A percentile compares a stretch with the other conserved stretches of the same genome.
Evolutionary conservation across 257 asterid species (phyloP).

Genomic region (Craterostigma plantagineum): DNA sequence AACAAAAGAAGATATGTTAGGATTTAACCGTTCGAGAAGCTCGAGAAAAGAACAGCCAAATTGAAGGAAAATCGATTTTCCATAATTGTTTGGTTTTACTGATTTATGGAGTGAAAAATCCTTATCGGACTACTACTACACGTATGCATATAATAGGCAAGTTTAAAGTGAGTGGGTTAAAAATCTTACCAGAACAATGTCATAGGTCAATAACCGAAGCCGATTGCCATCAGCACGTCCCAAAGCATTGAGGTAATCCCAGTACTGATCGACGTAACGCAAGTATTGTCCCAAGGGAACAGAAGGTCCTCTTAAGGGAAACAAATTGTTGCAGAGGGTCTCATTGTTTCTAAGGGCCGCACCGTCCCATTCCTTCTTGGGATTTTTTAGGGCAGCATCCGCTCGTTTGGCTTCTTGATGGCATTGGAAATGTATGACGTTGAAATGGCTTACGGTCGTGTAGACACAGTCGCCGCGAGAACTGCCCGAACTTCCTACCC

Average conservation of each 20-base stretch:
- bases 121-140: not conserved
- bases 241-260: conserved; percentile 88
- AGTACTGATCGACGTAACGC: conserved; percentile 85
- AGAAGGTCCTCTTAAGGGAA: conserved; percentile 75
- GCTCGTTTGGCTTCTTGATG: conserved; percentile 99
- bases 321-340: conserved; percentile 85
- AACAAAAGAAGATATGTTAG: not conserved
- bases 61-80: too few relatives aligned
- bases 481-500: conserved; percentile 67
- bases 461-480: conserved; percentile 95
- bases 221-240: conserved; percentile 99
- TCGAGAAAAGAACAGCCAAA: too few relatives aligned
- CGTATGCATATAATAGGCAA: not conserved
- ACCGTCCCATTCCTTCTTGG: conserved; percentile 99
- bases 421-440: conserved; percentile 97
- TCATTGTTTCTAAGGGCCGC: conserved; percentile 93
- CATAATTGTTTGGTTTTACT: too few relatives aligned
- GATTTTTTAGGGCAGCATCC: conserved; percentile 75
- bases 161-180: not conserved
- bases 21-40: not conserved
- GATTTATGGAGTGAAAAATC: too few relatives aligned
- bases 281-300: conserved; percentile 73
- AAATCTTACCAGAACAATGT: conserved; percentile 73
- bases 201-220: conserved; percentile 74
- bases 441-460: conserved; percentile 96